Evolutionary conservation across 2,329 filamentous ascomycete species (phyloP).

Genomic region (Aureobasidium sp.): DNA sequence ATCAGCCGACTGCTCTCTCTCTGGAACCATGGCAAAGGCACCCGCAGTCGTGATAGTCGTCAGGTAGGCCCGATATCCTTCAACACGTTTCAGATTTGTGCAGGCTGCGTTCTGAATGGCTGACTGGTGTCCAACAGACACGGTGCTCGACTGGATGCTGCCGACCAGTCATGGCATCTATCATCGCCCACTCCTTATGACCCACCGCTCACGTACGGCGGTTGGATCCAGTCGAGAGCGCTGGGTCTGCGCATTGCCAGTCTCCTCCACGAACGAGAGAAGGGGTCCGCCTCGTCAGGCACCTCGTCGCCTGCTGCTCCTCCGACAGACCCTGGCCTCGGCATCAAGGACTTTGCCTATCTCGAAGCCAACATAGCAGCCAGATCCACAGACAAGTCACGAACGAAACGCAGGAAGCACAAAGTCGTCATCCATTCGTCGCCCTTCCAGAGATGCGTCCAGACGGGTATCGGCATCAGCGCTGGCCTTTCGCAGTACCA

Average conservation of each 20-base stretch:
- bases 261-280: conserved; percentile 49
- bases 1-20: not conserved
- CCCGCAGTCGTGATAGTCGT: conserved; percentile 43
- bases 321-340: not conserved
- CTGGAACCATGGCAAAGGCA: conserved; percentile 31
- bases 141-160: conserved; percentile 86
- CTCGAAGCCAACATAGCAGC: conserved; percentile 26
- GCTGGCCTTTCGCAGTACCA: conserved; percentile 69
- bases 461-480: conserved; percentile 82
- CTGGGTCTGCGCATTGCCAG: conserved; percentile 77
- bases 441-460: conserved; percentile 87
- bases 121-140: conserved; percentile 48
- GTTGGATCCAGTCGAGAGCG: conserved; percentile 78
- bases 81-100: not conserved
- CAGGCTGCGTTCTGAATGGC: not conserved
- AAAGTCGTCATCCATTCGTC: conserved; percentile 84
- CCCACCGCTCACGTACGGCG: conserved; percentile 86
- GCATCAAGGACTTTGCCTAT: not conserved
- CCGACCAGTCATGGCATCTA: conserved; percentile 91
- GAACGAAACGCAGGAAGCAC: conserved; percentile 47
- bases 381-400: conserved; percentile 15
- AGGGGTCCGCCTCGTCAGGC: conserved; percentile 29
- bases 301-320: not conserved
- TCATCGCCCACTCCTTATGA: conserved; percentile 92
- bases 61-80: conserved; percentile 28